Conservation (phyloP, 1,284 basidiomycete species). For the Xanthoconium separans region DNA sequence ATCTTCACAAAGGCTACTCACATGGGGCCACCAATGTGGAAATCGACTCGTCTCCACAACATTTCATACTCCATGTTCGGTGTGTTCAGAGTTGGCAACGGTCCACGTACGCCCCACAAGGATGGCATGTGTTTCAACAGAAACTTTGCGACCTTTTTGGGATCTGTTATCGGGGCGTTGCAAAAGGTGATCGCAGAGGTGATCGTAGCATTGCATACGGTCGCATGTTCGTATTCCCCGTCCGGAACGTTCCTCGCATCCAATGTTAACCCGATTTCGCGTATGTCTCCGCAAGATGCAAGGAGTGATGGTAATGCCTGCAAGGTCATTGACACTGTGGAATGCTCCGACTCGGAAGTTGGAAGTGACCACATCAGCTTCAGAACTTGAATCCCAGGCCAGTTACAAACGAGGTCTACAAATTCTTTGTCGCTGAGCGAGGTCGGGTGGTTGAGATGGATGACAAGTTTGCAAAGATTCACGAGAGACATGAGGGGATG, state of each 20-base stretch:
- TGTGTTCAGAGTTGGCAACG: no score
- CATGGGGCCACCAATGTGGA: no score
- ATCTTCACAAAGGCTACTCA: no score
- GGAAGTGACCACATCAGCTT: neutral
- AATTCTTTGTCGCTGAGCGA: neutral
- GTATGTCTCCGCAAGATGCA: neutral
- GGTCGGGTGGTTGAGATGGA: neutral
- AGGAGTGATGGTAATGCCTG: neutral
- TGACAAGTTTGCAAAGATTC: conserved; percentile 2
- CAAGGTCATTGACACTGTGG: neutral
- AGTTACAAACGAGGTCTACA: neutral
- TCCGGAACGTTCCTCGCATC: neutral
- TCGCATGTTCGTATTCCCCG: neutral
- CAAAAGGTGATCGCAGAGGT: neutral
- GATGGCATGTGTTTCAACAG: neutral
- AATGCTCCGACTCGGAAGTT: neutral
- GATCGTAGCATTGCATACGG: neutral
- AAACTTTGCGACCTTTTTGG: neutral
- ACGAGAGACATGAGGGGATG: neutral
- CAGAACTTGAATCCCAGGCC: neutral
- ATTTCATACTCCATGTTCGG: no score
- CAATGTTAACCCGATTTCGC: neutral
- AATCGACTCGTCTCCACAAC: no score
- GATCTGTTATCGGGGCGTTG: neutral
- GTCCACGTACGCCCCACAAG: neutral